These are phyloP conservation scores for Colletotrichum tabaci DNA, from an alignment of 2,329 filamentous ascomycete genomes.

Conservation along the genomic window DNA sequence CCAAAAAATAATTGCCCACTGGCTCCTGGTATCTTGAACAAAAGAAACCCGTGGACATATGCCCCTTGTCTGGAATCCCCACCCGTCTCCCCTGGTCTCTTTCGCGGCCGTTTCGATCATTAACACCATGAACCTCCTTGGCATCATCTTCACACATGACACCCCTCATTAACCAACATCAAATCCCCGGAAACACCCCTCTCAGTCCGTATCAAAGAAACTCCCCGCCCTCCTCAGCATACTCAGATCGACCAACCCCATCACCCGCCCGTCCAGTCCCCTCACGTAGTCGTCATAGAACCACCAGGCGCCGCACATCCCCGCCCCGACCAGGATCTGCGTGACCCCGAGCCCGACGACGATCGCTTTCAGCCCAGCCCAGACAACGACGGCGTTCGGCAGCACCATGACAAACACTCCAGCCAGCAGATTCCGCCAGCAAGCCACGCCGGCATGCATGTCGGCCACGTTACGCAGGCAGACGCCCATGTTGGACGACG, in stretches of 20 bases:
- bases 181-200: background rate
- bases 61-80: background rate
- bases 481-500: slow-evolving; percentile 61
- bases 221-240: slow-evolving; percentile 59
- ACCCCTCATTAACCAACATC: background rate
- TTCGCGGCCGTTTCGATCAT: slow-evolving; percentile 1
- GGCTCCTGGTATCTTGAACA: slow-evolving; percentile 18
- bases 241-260: slow-evolving; percentile 63
- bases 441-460: slow-evolving; percentile 61
- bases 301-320: slow-evolving; percentile 57
- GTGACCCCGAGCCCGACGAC: slow-evolving; percentile 59
- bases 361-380: slow-evolving; percentile 54
- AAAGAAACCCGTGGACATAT: background rate
- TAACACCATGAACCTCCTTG: background rate
- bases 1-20: background rate
- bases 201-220: slow-evolving; percentile 61
- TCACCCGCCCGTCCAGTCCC: slow-evolving; percentile 61
- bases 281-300: slow-evolving; percentile 58
- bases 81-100: background rate
- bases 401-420: slow-evolving; percentile 61
- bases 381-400: slow-evolving; percentile 52
- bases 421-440: slow-evolving; percentile 57
- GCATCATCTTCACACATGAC: background rate
- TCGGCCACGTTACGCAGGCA: slow-evolving; percentile 63
- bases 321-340: slow-evolving; percentile 57